A percentile compares a stretch with the other conserved stretches of the same genome.
These are phyloP conservation scores for Earliella scabrosa DNA, from an alignment of 1,284 basidiomycete genomes.

Conservation along the genomic window DNA sequence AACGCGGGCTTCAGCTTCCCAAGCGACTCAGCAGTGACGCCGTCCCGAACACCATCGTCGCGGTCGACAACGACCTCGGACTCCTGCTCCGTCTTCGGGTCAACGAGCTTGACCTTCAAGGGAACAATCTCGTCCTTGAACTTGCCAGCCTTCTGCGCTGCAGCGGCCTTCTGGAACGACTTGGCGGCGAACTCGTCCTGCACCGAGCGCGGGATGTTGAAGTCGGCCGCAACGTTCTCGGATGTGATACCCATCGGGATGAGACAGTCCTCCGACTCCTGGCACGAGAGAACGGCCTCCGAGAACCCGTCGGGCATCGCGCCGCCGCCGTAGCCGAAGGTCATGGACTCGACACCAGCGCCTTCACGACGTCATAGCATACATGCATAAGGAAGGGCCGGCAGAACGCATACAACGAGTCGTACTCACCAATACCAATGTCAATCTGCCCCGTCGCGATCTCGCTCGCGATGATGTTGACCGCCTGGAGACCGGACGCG, in stretches of 20 bases:
- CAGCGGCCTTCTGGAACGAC: conserved; percentile 87
- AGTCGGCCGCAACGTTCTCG: conserved; percentile 91
- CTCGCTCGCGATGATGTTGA: conserved; percentile 91
- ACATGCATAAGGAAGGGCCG: not conserved
- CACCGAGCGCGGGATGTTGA: conserved; percentile 68
- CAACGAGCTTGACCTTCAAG: conserved; percentile 73
- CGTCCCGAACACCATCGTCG: conserved; percentile 94
- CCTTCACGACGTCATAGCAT: conserved; percentile 45
- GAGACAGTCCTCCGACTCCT: conserved; percentile 90
- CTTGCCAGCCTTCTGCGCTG: conserved; percentile 88
- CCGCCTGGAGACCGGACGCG: conserved; percentile 89
- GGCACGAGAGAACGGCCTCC: conserved; percentile 77
- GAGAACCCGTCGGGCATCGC: conserved; percentile 79
- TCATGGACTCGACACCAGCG: conserved; percentile 97
- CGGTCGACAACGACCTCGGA: conserved; percentile 79
- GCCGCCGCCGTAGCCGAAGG: conserved; percentile 78
- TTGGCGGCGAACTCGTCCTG: conserved; percentile 90
- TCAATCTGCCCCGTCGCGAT: conserved; percentile 87
- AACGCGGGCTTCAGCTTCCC: conserved; percentile 95
- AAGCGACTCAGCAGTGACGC: conserved; percentile 88
- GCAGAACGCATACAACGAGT: not conserved
- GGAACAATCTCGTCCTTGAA: conserved; percentile 95
- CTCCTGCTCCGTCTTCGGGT: conserved; percentile 88
- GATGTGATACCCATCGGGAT: conserved; percentile 98
- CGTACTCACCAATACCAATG: conserved; percentile 82